These are phyloP conservation scores for Basipetospora chlamydospora DNA, from an alignment of 2,329 filamentous ascomycete species.

Conservation along the genomic window DNA sequence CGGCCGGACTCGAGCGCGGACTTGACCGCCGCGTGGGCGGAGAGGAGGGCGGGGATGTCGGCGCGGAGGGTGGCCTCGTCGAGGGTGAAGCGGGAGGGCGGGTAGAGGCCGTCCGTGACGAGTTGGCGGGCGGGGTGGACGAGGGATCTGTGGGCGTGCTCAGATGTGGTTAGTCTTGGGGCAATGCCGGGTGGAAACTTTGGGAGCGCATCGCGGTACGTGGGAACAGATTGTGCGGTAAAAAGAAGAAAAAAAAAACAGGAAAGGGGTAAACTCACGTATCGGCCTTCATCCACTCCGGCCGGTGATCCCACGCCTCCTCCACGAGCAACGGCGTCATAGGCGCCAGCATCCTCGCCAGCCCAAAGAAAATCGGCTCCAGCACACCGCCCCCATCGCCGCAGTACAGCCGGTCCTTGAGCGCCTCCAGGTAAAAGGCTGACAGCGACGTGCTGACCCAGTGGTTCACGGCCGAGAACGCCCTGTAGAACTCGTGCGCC, in stretches of 20 bases:
- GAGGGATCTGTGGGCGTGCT: conserved; percentile 15
- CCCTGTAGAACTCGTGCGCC: conserved; percentile 72
- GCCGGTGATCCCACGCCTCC: conserved; percentile 72
- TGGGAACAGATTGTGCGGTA: no score
- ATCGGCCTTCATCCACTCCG: conserved; percentile 43
- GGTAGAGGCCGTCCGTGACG: conserved; percentile 28
- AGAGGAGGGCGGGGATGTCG: conserved; percentile 33
- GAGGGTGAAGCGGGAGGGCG: conserved; percentile 21
- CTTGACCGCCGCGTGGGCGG: conserved; percentile 55
- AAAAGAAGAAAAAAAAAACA: conserved; percentile 7
- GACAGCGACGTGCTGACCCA: conserved; percentile 78
- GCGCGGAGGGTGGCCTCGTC: conserved; percentile 24
- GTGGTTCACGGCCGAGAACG: conserved; percentile 55
- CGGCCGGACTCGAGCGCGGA: conserved; percentile 60
- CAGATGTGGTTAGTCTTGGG: no score
- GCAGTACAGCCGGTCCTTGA: conserved; percentile 88
- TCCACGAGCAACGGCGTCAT: conserved; percentile 74
- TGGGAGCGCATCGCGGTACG: no score
- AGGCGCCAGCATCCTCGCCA: conserved; percentile 67
- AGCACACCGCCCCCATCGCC: conserved; percentile 52
- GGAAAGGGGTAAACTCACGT: conserved; percentile 20
- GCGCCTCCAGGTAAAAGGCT: conserved; percentile 82
- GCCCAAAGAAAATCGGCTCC: conserved; percentile 52
- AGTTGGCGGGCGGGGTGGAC: conserved; percentile 30
- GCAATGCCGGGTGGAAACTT: no score